Base-by-base conservation (phyloP, 768 basidiomycete genomes). In the Calocybe indica region DNA sequence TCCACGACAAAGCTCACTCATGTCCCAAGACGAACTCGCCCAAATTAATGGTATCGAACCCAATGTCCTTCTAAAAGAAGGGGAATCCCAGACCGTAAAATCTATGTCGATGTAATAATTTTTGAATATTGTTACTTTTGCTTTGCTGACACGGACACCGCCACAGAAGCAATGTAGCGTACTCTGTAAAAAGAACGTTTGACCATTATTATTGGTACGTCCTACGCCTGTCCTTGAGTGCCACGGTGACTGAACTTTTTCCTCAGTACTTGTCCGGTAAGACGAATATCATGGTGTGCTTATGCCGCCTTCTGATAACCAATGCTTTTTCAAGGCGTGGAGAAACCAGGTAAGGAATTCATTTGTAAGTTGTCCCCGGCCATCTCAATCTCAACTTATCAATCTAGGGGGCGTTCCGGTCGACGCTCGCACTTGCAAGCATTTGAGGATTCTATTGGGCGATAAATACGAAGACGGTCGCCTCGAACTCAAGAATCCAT, bases 31-130 rank as follows among this genome's bases (percentile, higher is more conserved):
- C 55, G 76, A 74, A 54, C 71, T 79, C 13, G 69, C 67, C 43
- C 70, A 71, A 56, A 79, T 80, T 43, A 66, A 73, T 52, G 78
- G 78, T 10, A 60, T 77, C 46, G 73, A 73, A 55, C 79, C 78
- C 32, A 73, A 72, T 30, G 68, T 75, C 7, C 46, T 63, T 42
- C 55, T 80, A 3, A 56, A 52, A 29, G 78, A 79, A 46, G 78
- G 78, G 6, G 73, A 76, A 37, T 72, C 75, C 49, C 62, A 59
- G 29, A 73, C 76, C 47, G 70, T 75, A 13, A 69, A 61, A 39
- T 77, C 76, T 0, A 57, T 54, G 49, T 53, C 61, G 37, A 64
- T 61, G 62, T 54, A 42, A 29, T 55, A 13, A 15, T 29, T n/a
- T 22, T 9, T 31, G 13, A 6, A 29, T 6, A 2, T 5, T 37